Base-by-base conservation (phyloP, 1,284 basidiomycete species). In the Schizophyllum commune region DNA sequence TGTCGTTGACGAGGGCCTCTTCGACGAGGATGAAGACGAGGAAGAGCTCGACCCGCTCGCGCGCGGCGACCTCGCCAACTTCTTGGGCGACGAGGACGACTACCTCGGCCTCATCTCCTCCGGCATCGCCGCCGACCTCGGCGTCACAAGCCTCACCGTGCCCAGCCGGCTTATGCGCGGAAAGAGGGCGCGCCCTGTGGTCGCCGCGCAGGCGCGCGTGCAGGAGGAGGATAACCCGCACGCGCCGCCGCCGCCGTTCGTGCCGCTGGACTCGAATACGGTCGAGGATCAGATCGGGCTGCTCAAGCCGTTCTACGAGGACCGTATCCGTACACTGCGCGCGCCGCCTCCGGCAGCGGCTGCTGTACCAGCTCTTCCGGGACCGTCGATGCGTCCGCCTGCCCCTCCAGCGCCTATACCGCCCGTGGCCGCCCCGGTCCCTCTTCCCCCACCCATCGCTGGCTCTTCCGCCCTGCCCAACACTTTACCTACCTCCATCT, bases 61-160 rank as follows among this genome's bases (percentile, higher is more conserved):
- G 3, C 90, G 88, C 68, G 94, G 95, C 60, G 88, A 91, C 65
- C 96, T 96, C 72, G 89, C 93, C 0, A 91, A 93, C 60, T 82
- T 87, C 21, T 81, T 96, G 17, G 95, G 94, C 47, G 95, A 97
- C 68, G 39, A 47, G 4, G 39, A 47, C 39, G 96, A 98, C 73
- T 97, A 95, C 74, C 84, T 98, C 34, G 96, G 95, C 19, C 80
- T 98, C 32, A 83, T 85, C 60, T 94, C 92, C 70, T 76, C 96
- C 53, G 96, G 96, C 20, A 92, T 98, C 61, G 94, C 94, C 58
- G 81, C 83, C 55, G 96, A 98, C 71, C 80, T 92, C 60, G 92
- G 93, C n/a, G 75, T 96, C 64, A 81, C 86, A 1, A 89, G 82
- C 63, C 79, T 97, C 58, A 83, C 81, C 11, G 83, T 97, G 19